Base-by-base conservation (phyloP, 2,329 filamentous ascomycete species). In the Tolypocladium guangdongense region DNA sequence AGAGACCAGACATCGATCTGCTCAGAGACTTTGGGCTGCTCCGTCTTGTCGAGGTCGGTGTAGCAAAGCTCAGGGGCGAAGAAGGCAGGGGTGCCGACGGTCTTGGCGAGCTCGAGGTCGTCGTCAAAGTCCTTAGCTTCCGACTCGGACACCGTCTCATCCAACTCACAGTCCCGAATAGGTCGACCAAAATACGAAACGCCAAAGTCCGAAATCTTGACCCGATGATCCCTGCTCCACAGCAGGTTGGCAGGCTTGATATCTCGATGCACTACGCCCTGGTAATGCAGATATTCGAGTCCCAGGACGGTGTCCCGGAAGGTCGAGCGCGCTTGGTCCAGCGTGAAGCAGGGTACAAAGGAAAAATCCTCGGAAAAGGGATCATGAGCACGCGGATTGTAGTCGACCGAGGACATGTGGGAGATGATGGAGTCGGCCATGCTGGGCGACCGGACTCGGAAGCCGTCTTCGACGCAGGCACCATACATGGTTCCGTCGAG, bases 151-250 rank as follows among this genome's bases (percentile, higher is more conserved):
- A 75, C 84, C 56, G 73, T 84, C 54, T 90, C 86, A 55, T 89
- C 86, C 38, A 83, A 80, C 62, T 95, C 89, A 52, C 87, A 88
- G 48, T 95, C 89, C 39, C 88, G 81, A 54, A 91, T 87, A 1
- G 90, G 90, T 50, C 90, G 84, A 32, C 93, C 93, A 57, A 99
- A 89, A 68, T 97, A 99, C 1, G 93, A 99, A 1, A 99, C 93
- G 35, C 93, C 93, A 73, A 99, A 99, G 65, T 99, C 93, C 6
- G 93, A 97, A 56, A 99, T 99, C 75, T 99, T 99, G 64, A 96
- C 89, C 16, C 86, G 84, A 61, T 91, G 84, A 58, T 90, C 86
- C 61, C 76, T 84, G 50, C 90, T 95, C 75, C 92, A 90, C 7
- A 99, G 77, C 7, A 99, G 78, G 66, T 97, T 97, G 38, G 92